These are phyloP conservation scores for Metarhizium brunneum DNA, from an alignment of 2,329 filamentous ascomycete species.

Conservation along the genomic window DNA sequence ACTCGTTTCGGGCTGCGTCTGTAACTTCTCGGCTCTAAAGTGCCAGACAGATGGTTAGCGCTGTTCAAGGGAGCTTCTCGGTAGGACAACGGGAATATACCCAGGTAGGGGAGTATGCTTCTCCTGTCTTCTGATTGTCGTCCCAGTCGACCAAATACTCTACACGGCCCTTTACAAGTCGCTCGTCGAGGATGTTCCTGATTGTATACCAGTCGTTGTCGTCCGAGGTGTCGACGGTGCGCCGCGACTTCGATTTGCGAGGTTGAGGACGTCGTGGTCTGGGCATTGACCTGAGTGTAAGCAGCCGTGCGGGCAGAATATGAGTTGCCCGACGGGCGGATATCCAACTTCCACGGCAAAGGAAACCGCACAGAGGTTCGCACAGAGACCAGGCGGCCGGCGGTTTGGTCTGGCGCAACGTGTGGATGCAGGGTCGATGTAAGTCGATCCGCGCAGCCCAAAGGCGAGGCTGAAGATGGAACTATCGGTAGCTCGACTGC, in stretches of 20 bases:
- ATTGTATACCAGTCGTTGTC: conserved; percentile 24
- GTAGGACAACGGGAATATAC: conserved; percentile 11
- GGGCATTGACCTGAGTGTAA: conserved; percentile 21
- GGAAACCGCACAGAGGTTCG: not conserved
- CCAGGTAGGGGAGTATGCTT: conserved; percentile 25
- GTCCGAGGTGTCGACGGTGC: conserved; percentile 9
- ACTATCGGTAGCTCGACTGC: not conserved
- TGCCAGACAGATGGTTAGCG: conserved; percentile 11
- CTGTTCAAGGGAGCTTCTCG: not conserved
- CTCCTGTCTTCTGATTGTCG: conserved; percentile 20
- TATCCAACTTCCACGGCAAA: not conserved
- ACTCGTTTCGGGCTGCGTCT: conserved; percentile 21
- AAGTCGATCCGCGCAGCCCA: conserved; percentile 19
- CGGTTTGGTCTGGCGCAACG: conserved; percentile 17
- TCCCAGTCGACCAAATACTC: conserved; percentile 32
- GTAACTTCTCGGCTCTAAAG: conserved; percentile 22
- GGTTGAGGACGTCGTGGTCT: conserved; percentile 16
- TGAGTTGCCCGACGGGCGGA: not conserved
- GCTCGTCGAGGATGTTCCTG: conserved; percentile 26
- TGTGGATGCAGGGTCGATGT: conserved; percentile 18
- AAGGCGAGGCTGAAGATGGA: conserved; percentile 8
- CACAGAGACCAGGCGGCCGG: conserved; percentile 9
- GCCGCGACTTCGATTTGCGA: conserved; percentile 12
- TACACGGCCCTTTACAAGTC: conserved; percentile 12
- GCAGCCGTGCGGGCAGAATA: not conserved